Evolutionary conservation across 2,329 filamentous ascomycete genomes (phyloP), one percentile per base, ranked within the genome.

Genomic region (Penicillium occitanis): DNA sequence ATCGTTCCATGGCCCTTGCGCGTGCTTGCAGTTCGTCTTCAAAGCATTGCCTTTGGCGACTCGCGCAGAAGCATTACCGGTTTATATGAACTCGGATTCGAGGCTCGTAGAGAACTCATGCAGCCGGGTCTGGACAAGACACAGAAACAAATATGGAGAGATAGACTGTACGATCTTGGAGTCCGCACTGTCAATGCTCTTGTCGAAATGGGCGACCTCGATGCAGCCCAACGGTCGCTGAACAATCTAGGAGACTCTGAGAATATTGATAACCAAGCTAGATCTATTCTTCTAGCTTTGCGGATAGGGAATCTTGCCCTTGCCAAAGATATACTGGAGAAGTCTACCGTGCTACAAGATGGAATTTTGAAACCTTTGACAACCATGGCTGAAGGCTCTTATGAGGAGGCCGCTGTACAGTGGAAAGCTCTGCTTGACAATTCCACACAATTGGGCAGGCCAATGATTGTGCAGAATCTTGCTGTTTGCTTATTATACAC

Each of bases 1-100:
- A 84, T 96, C 0, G 90, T 94, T 0, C 94, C 94, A 0, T 99
- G 95, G 93, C 86, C 90, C 50, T 84, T 99, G 62, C 87, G 95
- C 6, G 85, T 97, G 2, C 84, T 98, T 17, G 89, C 90, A 6
- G 90, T 97, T 8, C 86, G 93, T 1, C 84, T 98, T 22, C 92
- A 96, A 71, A 92, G 91, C 0, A 86, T 97, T 55, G 92, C 92
- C 0, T 96, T 95, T 69, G 90, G 90, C 3, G 95, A 99, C 77
- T 87, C 89, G 60, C 85, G 94, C 4, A 86, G 93, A 68, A 91
- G 91, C 3, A 89, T 99, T 66, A 94, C 95, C 84, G 91, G 91
- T 53, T 92, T 96, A 75, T 96, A 97, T 75, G 93, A 97, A 69
- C 84, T 98, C 1, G 93, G 90, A 0, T 80, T 91, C 8, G 92